These are phyloP conservation scores for Proliferodiscus dingleyae DNA, from an alignment of 2,329 filamentous ascomycete species.

Conservation along the genomic window DNA sequence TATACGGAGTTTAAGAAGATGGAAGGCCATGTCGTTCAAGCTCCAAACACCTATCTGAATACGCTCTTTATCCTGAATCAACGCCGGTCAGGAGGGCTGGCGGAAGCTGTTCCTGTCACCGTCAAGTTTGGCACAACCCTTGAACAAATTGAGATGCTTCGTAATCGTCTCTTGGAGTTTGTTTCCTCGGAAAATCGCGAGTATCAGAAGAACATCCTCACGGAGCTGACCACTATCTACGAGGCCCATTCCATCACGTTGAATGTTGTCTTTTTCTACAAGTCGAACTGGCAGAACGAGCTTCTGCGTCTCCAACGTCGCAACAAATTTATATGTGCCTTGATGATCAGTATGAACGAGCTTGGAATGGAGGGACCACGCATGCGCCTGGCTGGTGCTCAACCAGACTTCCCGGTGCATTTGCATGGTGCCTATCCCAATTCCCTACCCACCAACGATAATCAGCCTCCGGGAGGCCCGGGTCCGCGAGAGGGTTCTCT, in stretches of 20 bases:
- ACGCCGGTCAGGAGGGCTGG: conserved; percentile 79
- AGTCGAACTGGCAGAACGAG: conserved; percentile 95
- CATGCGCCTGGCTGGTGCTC: conserved; percentile 29
- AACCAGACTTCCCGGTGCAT: conserved; percentile 26
- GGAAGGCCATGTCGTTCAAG: conserved; percentile 93
- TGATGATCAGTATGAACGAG: conserved; percentile 72
- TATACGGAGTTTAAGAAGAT: conserved; percentile 99
- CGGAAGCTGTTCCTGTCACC: conserved; percentile 77
- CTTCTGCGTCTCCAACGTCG: conserved; percentile 81
- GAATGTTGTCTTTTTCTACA: conserved; percentile 97
- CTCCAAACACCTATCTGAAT: conserved; percentile 90
- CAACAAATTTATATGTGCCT: conserved; percentile 89
- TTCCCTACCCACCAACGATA: conserved; percentile 3
- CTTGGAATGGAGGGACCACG: conserved; percentile 33
- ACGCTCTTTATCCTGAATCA: conserved; percentile 93
- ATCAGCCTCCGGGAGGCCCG: conserved; percentile 16
- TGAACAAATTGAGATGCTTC: conserved; percentile 77
- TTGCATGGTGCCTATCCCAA: conserved; percentile 27
- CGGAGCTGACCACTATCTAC: conserved; percentile 72
- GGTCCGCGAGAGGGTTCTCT: conserved; percentile 29
- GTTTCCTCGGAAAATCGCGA: conserved; percentile 83
- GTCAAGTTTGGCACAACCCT: conserved; percentile 86
- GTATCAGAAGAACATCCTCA: conserved; percentile 80
- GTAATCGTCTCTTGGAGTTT: conserved; percentile 75
- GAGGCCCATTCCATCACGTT: conserved; percentile 82